Evolutionary conservation across 2,329 filamentous ascomycete species (phyloP).

Genomic region (Calonectria leucothoes): DNA sequence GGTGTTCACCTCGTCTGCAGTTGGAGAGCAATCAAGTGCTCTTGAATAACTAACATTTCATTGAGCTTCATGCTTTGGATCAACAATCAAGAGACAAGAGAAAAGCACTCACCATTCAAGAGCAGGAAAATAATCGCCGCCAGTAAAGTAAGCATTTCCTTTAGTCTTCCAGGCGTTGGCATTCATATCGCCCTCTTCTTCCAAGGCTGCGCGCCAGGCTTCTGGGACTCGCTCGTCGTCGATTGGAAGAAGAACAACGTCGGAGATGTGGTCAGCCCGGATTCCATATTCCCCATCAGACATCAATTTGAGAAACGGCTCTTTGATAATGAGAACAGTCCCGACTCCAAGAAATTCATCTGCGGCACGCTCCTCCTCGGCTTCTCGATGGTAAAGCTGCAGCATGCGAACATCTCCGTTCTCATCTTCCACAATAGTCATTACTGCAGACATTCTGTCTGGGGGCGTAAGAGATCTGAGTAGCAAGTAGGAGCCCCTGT

Average conservation of each 20-base stretch:
- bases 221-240: conserved; percentile 53
- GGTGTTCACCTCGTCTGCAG: conserved; percentile 46
- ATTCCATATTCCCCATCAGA: conserved; percentile 54
- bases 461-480: conserved; percentile 37
- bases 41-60: not conserved
- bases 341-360: conserved; percentile 48
- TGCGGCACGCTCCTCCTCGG: conserved; percentile 46
- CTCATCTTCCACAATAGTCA: conserved; percentile 54
- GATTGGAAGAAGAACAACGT: conserved; percentile 54
- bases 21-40: not conserved
- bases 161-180: conserved; percentile 32
- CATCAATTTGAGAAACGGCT: conserved; percentile 62
- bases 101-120: conserved; percentile 46
- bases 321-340: conserved; percentile 60
- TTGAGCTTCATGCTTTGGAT: not conserved
- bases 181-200: not conserved
- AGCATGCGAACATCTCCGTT: conserved; percentile 45
- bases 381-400: conserved; percentile 56
- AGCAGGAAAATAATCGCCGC: conserved; percentile 43
- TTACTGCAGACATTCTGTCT: conserved; percentile 27
- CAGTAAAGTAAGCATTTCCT: conserved; percentile 50
- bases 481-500: conserved; percentile 29
- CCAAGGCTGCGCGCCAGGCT: conserved; percentile 44
- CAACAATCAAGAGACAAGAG: not conserved
- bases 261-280: conserved; percentile 64